Evolutionary conservation across 2,329 filamentous ascomycete species (phyloP).

Genomic region (Neopestalotiopsis sp.): DNA sequence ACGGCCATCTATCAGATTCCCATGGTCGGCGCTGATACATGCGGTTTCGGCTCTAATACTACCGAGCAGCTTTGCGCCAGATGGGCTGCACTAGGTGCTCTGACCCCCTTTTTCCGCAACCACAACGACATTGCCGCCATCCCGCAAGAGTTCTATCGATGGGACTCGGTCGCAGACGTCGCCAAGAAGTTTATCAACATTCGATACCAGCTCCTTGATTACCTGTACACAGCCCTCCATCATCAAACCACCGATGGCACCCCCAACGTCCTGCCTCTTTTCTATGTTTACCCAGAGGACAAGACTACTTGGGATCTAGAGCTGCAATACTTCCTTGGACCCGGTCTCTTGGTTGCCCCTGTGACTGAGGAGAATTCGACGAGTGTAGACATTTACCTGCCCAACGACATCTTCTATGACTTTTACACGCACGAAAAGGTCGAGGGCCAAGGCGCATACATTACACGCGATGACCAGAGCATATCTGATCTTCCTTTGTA

Average conservation of each 20-base stretch:
- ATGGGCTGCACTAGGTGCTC: conserved; percentile 77
- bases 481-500: conserved; percentile 67
- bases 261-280: conserved; percentile 70
- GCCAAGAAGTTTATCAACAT: conserved; percentile 70
- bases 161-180: conserved; percentile 63
- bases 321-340: conserved; percentile 53
- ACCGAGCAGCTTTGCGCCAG: conserved; percentile 73
- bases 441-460: conserved; percentile 42
- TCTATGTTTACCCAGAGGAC: conserved; percentile 68
- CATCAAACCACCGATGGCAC: conserved; percentile 65
- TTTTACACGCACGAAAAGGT: conserved; percentile 54
- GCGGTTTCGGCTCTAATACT: conserved; percentile 73
- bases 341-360: conserved; percentile 49
- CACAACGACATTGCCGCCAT: conserved; percentile 62
- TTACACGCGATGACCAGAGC: conserved; percentile 44
- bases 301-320: conserved; percentile 45
- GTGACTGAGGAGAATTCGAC: conserved; percentile 50
- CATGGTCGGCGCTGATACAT: conserved; percentile 76
- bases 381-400: conserved; percentile 50
- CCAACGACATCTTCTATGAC: conserved; percentile 54
- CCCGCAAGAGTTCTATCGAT: conserved; percentile 76
- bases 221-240: conserved; percentile 74
- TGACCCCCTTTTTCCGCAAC: conserved; percentile 77
- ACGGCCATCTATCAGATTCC: conserved; percentile 70
- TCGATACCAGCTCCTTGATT: conserved; percentile 74